Evolutionary conservation across 192 early-diverging fungal genomes (phyloP), one percentile per base, ranked within the genome.

Genomic region (Lunasporangiospora selenospora): DNA sequence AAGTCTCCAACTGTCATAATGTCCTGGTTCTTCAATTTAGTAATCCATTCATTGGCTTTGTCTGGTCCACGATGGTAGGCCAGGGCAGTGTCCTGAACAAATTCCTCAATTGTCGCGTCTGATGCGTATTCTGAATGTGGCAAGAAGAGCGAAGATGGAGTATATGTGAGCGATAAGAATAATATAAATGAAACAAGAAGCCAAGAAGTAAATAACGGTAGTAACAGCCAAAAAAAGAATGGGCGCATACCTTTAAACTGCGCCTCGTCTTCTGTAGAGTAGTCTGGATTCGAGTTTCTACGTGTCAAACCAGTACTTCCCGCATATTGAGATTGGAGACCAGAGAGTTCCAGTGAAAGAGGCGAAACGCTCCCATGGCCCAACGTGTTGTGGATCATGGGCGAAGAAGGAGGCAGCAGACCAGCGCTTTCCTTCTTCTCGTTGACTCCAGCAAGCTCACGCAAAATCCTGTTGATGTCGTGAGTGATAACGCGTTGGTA

Each of bases 1-100:
- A 92, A 66, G 67, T 92, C 90, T 6, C 89, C 91, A 29, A 92
- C 87, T 0, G 88, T 90, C 88, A 90, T 87, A 53, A 92, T 83
- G 67, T 92, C 91, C 67, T 92, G 90, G 24, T 67, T 75, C 53
- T 89, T 81, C 11, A 92, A 62, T 53, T 85, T 87, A 2, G 61
- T 52, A 4, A 86, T 61, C 91, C 91, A 92, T 56, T 92, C 86
- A 13, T 80, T 67, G 19, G 83, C 87, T 52, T 92, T 92, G 13
- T 93, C 90, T 5, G 75, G 51, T 15, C 80, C 84, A 24, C 90
- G 83, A 48, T 91, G 89, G 39, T 83, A 84, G 8, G 85, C 86
- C 33, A 77, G 51, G 9, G 87, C 89, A 18, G 85, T 83, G 34
- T 92, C 88, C 16, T 62, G 40, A 21, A 92, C 91, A 57, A 92